Percentiles rank a stretch among this genome's conserved stretches.
phyloP scores from a whole-genome alignment of 2,329 filamentous ascomycete species.

The Pseudocercospora cruenta region DNA sequence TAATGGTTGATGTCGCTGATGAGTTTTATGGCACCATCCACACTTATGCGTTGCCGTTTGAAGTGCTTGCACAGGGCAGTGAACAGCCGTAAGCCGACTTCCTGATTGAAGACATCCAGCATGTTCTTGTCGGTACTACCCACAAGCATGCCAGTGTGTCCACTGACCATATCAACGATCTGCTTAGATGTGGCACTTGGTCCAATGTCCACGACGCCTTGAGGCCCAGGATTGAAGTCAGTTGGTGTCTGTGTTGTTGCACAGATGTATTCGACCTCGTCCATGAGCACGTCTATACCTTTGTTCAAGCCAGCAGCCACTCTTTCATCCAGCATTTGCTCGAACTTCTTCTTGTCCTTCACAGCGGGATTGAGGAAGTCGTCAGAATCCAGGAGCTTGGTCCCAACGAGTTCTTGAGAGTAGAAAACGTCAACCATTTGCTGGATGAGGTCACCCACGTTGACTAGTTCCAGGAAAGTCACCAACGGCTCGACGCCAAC shows the following conservation, averaged over 20 bases:
- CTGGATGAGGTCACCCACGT: slow-evolving; percentile 94
- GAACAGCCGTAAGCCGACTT: slow-evolving; percentile 92
- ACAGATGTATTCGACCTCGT: slow-evolving; percentile 94
- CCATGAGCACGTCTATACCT: slow-evolving; percentile 97
- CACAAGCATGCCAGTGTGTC: slow-evolving; percentile 88
- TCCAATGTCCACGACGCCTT: slow-evolving; percentile 60
- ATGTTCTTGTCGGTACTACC: slow-evolving; percentile 97
- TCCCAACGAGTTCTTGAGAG: slow-evolving; percentile 84
- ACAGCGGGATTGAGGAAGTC: slow-evolving; percentile 92
- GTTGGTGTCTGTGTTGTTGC: slow-evolving; percentile 82
- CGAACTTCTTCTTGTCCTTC: slow-evolving; percentile 96
- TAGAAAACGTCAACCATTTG: slow-evolving; percentile 99
- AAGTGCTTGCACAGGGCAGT: slow-evolving; percentile 93
- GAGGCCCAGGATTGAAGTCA: slow-evolving; percentile 78
- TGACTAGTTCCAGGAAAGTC: slow-evolving; percentile 95
- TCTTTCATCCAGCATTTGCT: slow-evolving; percentile 96
- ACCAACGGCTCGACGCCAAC: slow-evolving; percentile 83
- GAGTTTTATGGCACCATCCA: slow-evolving; percentile 84
- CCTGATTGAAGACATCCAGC: slow-evolving; percentile 97
- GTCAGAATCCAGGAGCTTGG: slow-evolving; percentile 84
- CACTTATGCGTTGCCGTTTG: slow-evolving; percentile 90
- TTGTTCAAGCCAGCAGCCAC: slow-evolving; percentile 95
- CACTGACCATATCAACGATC: slow-evolving; percentile 82
- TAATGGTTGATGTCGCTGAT: slow-evolving; percentile 98
- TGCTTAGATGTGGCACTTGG: slow-evolving; percentile 77